These are phyloP conservation scores for Eucalyptus camaldulensis DNA, from an alignment of 345 rosid genomes.

Conservation along the genomic window DNA sequence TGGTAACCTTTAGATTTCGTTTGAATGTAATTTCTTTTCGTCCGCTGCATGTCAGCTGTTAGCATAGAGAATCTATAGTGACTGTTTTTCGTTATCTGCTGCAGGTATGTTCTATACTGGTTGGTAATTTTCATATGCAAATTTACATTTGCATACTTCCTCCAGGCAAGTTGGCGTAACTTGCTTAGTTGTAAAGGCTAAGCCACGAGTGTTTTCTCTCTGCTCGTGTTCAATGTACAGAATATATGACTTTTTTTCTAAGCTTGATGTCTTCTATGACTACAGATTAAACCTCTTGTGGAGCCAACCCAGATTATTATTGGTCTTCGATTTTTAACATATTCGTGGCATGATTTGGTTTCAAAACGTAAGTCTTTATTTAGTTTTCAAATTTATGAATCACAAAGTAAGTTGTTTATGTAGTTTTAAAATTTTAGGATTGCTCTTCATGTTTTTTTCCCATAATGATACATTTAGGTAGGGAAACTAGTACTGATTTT, in stretches of 20 bases:
- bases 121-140: constrained; percentile 75
- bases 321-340: constrained; percentile 21
- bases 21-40: neutral
- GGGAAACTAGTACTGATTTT: neutral
- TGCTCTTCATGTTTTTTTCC: neutral
- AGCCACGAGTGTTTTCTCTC: neutral
- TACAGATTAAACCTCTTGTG: constrained; percentile 91
- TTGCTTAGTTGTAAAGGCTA: neutral
- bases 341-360: constrained; percentile 94
- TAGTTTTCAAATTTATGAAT: neutral
- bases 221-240: neutral
- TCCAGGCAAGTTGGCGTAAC: constrained; percentile 57
- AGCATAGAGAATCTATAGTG: neutral
- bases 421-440: neutral
- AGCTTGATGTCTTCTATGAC: neutral
- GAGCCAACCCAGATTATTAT: constrained; percentile 50
- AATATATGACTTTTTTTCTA: neutral
- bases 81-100: neutral
- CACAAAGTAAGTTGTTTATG: neutral
- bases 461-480: neutral
- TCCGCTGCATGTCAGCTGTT: neutral
- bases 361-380: constrained; percentile 56
- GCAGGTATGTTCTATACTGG: constrained; percentile 96
- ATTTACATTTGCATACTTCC: constrained; percentile 90
- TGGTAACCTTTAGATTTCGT: neutral